A percentile compares a stretch with the other conserved stretches of the same genome.
phyloP scores from a whole-genome alignment of 352 stramenopile species.

The Lagenidium giganteum region DNA sequence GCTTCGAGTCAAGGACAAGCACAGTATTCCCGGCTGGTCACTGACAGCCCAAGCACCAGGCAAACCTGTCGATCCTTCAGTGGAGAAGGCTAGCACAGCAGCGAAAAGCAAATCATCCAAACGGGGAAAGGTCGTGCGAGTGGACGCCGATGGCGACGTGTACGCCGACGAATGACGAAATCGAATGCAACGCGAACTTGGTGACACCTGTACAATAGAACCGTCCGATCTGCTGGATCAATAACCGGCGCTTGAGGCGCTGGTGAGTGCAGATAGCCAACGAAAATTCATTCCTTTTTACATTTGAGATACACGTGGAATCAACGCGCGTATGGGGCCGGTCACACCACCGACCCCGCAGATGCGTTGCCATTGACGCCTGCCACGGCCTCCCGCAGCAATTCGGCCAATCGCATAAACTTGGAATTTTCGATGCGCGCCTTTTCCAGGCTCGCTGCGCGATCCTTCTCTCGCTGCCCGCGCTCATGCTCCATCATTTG shows the following conservation, averaged over 20 bases:
- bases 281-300: neutral
- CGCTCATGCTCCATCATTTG: slow-evolving; percentile 64
- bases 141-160: no score
- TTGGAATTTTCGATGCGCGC: slow-evolving; percentile 46
- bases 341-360: slow-evolving; percentile 16
- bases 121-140: no score
- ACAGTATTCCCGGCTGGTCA: slow-evolving; percentile 82
- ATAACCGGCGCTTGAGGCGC: no score
- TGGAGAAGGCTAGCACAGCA: slow-evolving; percentile 2
- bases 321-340: no score
- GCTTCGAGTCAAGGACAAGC: slow-evolving; percentile 71
- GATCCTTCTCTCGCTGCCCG: slow-evolving; percentile 46
- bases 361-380: slow-evolving; percentile 17
- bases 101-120: slow-evolving; percentile 6
- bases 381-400: slow-evolving; percentile 47
- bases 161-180: no score
- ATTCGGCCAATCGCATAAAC: slow-evolving; percentile 54
- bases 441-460: slow-evolving; percentile 32
- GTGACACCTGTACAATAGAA: no score
- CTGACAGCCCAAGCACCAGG: no score
- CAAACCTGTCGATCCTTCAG: slow-evolving; percentile 1
- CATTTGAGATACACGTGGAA: no score
- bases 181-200: no score
- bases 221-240: no score
- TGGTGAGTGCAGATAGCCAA: neutral